A percentile compares a stretch with the other conserved stretches of the same genome.
Evolutionary conservation across 1,284 basidiomycete genomes (phyloP).

Genomic region (Fomitiporia mediterranea): DNA sequence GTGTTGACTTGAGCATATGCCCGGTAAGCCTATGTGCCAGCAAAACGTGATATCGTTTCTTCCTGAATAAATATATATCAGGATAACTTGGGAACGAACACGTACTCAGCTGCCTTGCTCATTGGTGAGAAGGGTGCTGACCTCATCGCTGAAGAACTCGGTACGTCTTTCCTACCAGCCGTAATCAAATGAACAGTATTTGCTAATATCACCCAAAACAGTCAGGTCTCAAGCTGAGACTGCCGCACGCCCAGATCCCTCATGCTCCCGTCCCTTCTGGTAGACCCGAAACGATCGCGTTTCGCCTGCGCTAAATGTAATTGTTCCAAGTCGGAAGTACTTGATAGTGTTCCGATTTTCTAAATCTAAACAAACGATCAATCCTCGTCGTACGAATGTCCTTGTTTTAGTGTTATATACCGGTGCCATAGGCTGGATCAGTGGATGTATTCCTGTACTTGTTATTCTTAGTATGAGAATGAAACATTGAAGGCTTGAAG

Average conservation of each 20-base stretch:
- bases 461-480: too few relatives aligned
- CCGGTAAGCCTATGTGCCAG: slow-evolving; percentile 40
- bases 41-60: neutral
- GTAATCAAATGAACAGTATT: neutral
- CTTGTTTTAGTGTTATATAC: too few relatives aligned
- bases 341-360: too few relatives aligned
- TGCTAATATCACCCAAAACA: neutral
- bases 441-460: too few relatives aligned
- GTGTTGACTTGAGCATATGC: slow-evolving; percentile 63
- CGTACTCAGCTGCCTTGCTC: slow-evolving; percentile 62
- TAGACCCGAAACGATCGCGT: slow-evolving; percentile 41
- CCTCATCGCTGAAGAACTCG: slow-evolving; percentile 59
- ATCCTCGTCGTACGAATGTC: too few relatives aligned
- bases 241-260: slow-evolving; percentile 65
- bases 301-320: slow-evolving; percentile 1
- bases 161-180: slow-evolving; percentile 33
- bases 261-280: slow-evolving; percentile 60
- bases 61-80: slow-evolving; percentile 24
- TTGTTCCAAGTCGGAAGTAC: neutral
- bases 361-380: too few relatives aligned
- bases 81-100: slow-evolving; percentile 71
- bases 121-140: slow-evolving; percentile 67
- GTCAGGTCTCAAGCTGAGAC: slow-evolving; percentile 55
- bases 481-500: too few relatives aligned
- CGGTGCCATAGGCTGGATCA: too few relatives aligned